phyloP scores from a whole-genome alignment of 495 filamentous ascomycete genomes.

The Hypoxylon subgilvum region DNA sequence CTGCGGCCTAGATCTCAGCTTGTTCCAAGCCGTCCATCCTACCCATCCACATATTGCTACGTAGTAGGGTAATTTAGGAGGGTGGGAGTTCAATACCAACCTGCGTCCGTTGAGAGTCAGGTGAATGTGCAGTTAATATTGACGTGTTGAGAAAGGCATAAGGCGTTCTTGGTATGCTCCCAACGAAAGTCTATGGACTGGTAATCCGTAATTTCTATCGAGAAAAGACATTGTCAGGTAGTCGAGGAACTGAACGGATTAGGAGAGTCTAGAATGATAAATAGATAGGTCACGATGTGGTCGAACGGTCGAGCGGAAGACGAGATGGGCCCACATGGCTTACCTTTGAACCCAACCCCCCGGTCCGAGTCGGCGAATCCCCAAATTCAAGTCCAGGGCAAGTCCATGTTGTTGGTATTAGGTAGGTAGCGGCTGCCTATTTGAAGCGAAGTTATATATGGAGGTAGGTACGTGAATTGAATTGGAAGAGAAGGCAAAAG shows the following conservation, averaged over 20 bases:
- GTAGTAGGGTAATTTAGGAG: slow-evolving; percentile 20
- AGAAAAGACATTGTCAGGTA: neutral
- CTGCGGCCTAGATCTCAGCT: slow-evolving; percentile 12
- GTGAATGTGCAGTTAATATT: slow-evolving; percentile 10
- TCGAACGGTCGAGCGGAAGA: slow-evolving; percentile 44
- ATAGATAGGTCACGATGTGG: slow-evolving; percentile 14
- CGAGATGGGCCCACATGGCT: slow-evolving; percentile 31
- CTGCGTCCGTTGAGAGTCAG: slow-evolving; percentile 33
- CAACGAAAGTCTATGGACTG: neutral
- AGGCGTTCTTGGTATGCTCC: slow-evolving; percentile 19
- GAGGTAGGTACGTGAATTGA: no score
- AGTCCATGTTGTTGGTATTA: neutral
- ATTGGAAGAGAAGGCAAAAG: no score
- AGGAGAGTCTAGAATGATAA: slow-evolving; percentile 26
- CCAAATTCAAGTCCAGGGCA: neutral
- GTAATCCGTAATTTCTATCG: slow-evolving; percentile 15
- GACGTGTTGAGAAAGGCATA: slow-evolving; percentile 1
- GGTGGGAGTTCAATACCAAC: slow-evolving; percentile 32
- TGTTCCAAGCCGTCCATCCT: slow-evolving; percentile 8
- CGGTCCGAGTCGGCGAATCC: slow-evolving; percentile 33
- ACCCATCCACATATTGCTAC: slow-evolving; percentile 23
- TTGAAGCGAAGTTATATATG: no score
- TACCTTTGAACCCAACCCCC: slow-evolving; percentile 13
- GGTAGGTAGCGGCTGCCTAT: neutral
- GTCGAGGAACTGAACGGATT: no score